These are phyloP conservation scores for Capsicum pubescens DNA, from an alignment of 257 asterid species.

Conservation along the genomic window DNA sequence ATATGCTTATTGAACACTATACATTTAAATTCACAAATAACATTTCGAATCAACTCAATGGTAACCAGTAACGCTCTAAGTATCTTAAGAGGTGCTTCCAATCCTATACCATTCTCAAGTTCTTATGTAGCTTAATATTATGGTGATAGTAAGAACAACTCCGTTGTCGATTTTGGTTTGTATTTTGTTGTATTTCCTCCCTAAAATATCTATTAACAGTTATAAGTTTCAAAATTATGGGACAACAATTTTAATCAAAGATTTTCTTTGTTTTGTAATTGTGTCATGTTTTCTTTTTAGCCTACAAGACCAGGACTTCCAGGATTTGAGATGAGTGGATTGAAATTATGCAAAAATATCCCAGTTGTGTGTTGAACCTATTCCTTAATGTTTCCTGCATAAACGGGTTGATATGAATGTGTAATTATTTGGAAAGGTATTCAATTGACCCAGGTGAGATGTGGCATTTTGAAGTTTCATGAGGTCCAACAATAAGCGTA, in stretches of 20 bases:
- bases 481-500: too few species aligned
- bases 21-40: slow-evolving; percentile 62
- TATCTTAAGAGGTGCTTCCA: slow-evolving; percentile 87
- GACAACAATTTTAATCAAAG: not conserved
- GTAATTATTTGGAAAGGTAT: not conserved
- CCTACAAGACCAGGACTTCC: not conserved
- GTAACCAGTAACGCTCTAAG: slow-evolving; percentile 64
- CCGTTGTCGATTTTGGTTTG: not conserved
- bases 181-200: slow-evolving; percentile 3
- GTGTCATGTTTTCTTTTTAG: not conserved
- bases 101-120: slow-evolving; percentile 36
- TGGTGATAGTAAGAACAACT: not conserved
- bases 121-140: not conserved
- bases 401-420: not conserved
- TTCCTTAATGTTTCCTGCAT: not conserved
- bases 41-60: slow-evolving; percentile 41
- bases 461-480: not conserved
- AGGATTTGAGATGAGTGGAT: not conserved
- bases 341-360: not conserved
- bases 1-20: slow-evolving; percentile 76
- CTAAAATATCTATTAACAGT: not conserved
- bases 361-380: not conserved
- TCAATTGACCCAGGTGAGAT: too few species aligned
- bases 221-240: not conserved
- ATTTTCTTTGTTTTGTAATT: not conserved